phyloP scores from a whole-genome alignment of 805 yeast genomes.

The Starmerella kuoi region DNA sequence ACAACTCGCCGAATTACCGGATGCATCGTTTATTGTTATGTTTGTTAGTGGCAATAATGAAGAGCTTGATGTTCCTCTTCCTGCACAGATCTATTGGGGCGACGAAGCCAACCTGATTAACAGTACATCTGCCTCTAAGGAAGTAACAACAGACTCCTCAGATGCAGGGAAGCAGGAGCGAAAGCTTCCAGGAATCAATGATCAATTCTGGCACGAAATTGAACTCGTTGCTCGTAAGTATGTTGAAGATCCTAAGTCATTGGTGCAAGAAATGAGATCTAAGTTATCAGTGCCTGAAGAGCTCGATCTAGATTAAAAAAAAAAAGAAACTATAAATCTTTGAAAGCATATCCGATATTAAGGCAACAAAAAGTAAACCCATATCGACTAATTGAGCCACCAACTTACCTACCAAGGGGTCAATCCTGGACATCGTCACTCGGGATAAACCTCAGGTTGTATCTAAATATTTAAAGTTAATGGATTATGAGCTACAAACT shows the following conservation, averaged over 20 bases:
- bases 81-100: conserved; percentile 21
- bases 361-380: no score
- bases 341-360: no score
- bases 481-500: no score
- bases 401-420: no score
- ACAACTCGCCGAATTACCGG: conserved; percentile 18
- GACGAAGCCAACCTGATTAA: conserved; percentile 1
- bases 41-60: conserved; percentile 1
- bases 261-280: conserved; percentile 3
- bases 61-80: conserved; percentile 13
- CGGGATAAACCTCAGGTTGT: no score
- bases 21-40: conserved; percentile 21
- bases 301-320: neutral
- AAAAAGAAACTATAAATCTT: no score
- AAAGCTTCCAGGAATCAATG: conserved; percentile 15
- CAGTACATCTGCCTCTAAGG: neutral
- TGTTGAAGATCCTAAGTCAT: conserved; percentile 12
- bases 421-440: no score
- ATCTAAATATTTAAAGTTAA: no score
- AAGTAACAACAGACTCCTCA: neutral
- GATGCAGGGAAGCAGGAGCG: neutral
- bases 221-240: conserved; percentile 15
- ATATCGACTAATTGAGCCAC: no score
- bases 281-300: neutral
- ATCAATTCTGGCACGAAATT: conserved; percentile 19